Evolutionary conservation across 1,284 basidiomycete species (phyloP), one percentile per base, ranked within the genome.

Genomic region (Sphaerobolus stellatus): DNA sequence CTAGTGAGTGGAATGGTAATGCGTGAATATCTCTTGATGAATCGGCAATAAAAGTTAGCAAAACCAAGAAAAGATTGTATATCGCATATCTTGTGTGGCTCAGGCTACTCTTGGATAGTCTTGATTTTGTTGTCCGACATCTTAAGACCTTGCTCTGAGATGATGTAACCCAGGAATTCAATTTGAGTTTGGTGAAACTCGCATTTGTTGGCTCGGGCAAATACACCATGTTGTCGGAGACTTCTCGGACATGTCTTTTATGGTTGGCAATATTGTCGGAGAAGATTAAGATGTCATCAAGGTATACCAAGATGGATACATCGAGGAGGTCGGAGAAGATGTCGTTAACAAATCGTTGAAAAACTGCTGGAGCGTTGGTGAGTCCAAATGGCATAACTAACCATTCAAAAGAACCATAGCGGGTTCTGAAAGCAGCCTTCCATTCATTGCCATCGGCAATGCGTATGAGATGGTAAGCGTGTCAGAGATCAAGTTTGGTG

Each of bases 101-200:
- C 4, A 14, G 41, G 41, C 41, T 77, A 81, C 5, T 65, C 53
- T 1, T 44, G 20, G 38, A 80, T 67, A 1, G 66, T 62, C 2
- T 65, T 25, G 0, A 81, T 54, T 60, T 81, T 81, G 1, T 50
- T 58, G 0, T 64, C 60, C 50, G 75, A 68, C 75, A 80, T 78
- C 0, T 38, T 28, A 14, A 80, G 58, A 5, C 68, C 64, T 2
- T 68, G 54, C 0, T 59, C 14, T 0, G 48, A 48, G 25, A 81
- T 62, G 29, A 76, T 58, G 54, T 71, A 71, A 1, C 78, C 75
- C 0, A 81, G 65, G 62, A 74, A 81, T 29, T 75, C 68, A 13
- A 74, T 65, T 27, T 59, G 18, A 0, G 61, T 44, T 3, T 50
- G 30, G 53, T 66, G 56, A 57, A 75, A 77, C 31, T 67, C 59